Percentiles rank a stretch among this genome's conserved stretches.
Conservation (phyloP, 306 rosid genomes). For the Rosa rugosa region DNA sequence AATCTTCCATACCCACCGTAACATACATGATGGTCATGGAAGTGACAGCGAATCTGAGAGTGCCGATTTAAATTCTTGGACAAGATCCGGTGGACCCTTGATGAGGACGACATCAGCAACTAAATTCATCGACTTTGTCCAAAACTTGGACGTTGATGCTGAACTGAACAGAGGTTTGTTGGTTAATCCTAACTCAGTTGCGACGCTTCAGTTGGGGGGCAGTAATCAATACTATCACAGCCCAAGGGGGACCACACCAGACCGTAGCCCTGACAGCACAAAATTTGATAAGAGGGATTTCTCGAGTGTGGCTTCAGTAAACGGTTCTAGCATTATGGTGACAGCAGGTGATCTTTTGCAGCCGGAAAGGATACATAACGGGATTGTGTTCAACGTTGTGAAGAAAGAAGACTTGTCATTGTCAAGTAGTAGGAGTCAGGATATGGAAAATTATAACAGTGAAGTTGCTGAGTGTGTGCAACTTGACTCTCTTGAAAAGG, state of each 20-base stretch:
- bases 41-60: slow-evolving; percentile 84
- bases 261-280: slow-evolving; percentile 51
- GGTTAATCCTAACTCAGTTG: slow-evolving; percentile 39
- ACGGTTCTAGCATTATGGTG: slow-evolving; percentile 56
- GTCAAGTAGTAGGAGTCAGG: slow-evolving; percentile 53
- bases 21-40: slow-evolving; percentile 61
- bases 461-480: slow-evolving; percentile 71
- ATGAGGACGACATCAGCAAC: slow-evolving; percentile 89
- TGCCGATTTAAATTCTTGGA: slow-evolving; percentile 66
- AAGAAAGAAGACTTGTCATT: slow-evolving; percentile 72
- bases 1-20: slow-evolving; percentile 46
- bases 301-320: slow-evolving; percentile 41
- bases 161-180: slow-evolving; percentile 49
- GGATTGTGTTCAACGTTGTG: slow-evolving; percentile 78
- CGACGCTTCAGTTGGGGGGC: slow-evolving; percentile 33
- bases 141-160: slow-evolving; percentile 60
- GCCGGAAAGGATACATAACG: slow-evolving; percentile 79
- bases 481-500: slow-evolving; percentile 63
- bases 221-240: slow-evolving; percentile 39
- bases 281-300: slow-evolving; percentile 53
- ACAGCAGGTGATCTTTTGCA: slow-evolving; percentile 90
- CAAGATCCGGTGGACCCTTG: slow-evolving; percentile 92
- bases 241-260: slow-evolving; percentile 52
- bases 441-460: slow-evolving; percentile 47
- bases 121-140: slow-evolving; percentile 72